Base-by-base conservation (phyloP, 1,284 basidiomycete genomes). In the Vanrija sp. region DNA sequence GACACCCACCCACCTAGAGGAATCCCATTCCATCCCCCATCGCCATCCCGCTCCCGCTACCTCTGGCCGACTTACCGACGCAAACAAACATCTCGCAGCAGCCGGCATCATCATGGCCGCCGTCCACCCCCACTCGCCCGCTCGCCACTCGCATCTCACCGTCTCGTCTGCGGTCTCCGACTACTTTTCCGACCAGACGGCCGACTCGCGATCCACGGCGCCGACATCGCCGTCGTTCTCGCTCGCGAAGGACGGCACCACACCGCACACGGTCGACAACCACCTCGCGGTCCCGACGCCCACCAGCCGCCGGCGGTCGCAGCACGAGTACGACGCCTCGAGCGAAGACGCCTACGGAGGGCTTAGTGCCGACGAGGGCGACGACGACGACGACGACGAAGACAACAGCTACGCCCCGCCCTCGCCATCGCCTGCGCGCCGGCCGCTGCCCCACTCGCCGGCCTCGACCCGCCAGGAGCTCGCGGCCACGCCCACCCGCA, bases 371-470 rank as follows among this genome's bases (percentile, higher is more conserved):
- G 67, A 61, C 42, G 67, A 69, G 48, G n/a, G 44, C 21, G 42
- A 21, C 42, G 18, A 43, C 18, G 10, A 25, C 42, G 67, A 61
- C 39, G 65, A 69, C 45, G 8, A 21, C 12, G 16, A 21, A 14
- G 8, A 43, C 7, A n/a, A 25, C 42, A 6, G 16, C 16, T 12
- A 9, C 46, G 64, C 9, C 12, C 34, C 34, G 12, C 34, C 34
- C 16, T 63, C 65, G 19, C 66, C 66, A 3, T 64, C 65, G 3
- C 67, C 67, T 12, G 50, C 65, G 16, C 60, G 65, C 16, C 8
- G n/a, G 6, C 10, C 38, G 10, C 40, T 18, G 40, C 49, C 49
- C n/a, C 49, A 43, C 28, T 40, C 49, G 6, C 49, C 49, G 18
- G 49, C 49, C 2, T 34, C 34, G 10, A 34, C 34, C 10, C 9